Base-by-base conservation (phyloP, 2,329 filamentous ascomycete species). In the Lasiodiplodia gonubiensis region DNA sequence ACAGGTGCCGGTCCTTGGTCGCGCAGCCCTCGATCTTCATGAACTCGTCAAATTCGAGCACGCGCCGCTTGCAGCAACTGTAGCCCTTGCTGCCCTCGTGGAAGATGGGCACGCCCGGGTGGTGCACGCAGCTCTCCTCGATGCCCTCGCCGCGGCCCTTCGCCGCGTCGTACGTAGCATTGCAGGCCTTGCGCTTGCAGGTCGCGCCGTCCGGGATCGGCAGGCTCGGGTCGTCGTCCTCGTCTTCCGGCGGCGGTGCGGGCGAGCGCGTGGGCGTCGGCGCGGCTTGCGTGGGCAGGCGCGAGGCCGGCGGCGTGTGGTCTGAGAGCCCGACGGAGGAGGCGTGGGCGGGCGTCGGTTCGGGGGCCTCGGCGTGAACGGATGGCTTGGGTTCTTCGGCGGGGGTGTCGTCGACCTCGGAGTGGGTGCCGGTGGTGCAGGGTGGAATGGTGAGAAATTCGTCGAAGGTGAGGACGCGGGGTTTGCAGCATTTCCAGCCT, bases 401-500 rank as follows among this genome's bases (percentile, higher is more conserved):
- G 21, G 89, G 85, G 7, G 86, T 87, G 74, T 90, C 87, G 71
- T 97, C 94, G 70, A 95, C 91, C 14, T 92, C 93, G 68, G 92
- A 95, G 83, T 99, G 95, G 74, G 90, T 94, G 75, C 95, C 95
- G 14, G 90, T 92, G 30, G 95, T 97, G 85, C 95, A 99, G 46
- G 95, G 94, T 60, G 92, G 85, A 74, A 99, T 98, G 69, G 85
- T 80, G 80, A 99, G 92, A 85, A 99, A 99, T 82, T 99, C 95
- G 81, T 99, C 95, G 78, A 99, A 99, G 68, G 93, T 97, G 74
- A 99, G 85, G 74, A 98, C 93, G 75, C 95, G 91, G 67, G 94
- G 91, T 82, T 97, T 98, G 87, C 95, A 99, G 85, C 95, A 99
- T 84, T 97, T 96, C 94, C 95, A 98, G 77, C 95, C 94, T 97